phyloP scores from a whole-genome alignment of 75 land plant species.

The Selaginella moellendorffii region DNA sequence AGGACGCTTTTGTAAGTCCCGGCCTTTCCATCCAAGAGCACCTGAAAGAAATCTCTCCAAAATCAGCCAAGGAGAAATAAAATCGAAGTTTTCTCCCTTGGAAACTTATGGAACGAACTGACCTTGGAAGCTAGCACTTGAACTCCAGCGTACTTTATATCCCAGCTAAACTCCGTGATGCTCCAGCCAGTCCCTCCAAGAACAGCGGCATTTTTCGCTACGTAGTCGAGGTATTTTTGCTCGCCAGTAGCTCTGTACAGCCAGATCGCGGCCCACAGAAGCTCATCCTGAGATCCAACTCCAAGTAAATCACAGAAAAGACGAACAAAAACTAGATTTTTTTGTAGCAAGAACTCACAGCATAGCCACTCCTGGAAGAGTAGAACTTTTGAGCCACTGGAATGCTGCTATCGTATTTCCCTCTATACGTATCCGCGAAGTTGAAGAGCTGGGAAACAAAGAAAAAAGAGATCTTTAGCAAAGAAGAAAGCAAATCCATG shows the following conservation, averaged over 20 bases:
- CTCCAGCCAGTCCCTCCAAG: conserved; percentile 53
- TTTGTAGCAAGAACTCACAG: no score
- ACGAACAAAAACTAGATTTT: no score
- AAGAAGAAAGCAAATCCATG: background rate
- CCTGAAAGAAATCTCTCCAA: no score
- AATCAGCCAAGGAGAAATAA: no score
- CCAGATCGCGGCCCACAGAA: conserved; percentile 79
- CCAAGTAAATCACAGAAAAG: no score
- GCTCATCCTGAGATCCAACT: conserved; percentile 81
- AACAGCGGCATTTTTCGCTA: conserved; percentile 23
- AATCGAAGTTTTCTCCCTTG: no score
- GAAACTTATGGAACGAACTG: no score
- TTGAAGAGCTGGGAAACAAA: conserved; percentile 19
- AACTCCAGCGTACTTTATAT: conserved; percentile 67
- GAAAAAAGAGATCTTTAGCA: background rate
- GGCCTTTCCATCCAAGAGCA: conserved; percentile 37
- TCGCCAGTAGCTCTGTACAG: conserved; percentile 44
- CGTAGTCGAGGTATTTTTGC: conserved; percentile 37
- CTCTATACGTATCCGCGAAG: conserved; percentile 38
- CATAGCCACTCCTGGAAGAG: conserved; percentile 29
- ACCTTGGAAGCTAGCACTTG: conserved; percentile 59
- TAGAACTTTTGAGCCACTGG: conserved; percentile 24
- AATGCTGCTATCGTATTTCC: conserved; percentile 35
- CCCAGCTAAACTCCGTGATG: conserved; percentile 65
- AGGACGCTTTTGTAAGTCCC: conserved; percentile 32